phyloP scores from a whole-genome alignment of 2,329 filamentous ascomycete species.

The Knufia petricola region DNA sequence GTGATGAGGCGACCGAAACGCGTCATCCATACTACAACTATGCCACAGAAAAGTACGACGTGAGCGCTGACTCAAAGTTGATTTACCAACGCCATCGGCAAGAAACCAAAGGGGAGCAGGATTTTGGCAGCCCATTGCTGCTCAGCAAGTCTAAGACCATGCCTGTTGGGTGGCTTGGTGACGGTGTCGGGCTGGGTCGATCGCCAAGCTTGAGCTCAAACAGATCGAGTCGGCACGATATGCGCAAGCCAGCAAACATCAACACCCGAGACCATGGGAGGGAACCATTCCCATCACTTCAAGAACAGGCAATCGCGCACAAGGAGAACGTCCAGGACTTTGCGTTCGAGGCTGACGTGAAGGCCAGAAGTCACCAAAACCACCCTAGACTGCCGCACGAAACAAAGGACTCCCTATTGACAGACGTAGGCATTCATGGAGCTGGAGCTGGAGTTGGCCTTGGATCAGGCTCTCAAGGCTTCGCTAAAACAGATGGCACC shows the following conservation, averaged over 20 bases:
- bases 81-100: conserved; percentile 87
- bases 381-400: conserved; percentile 48
- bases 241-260: background rate
- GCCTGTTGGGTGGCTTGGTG: conserved; percentile 13
- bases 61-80: conserved; percentile 84
- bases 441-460: conserved; percentile 50
- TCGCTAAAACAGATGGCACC: conserved; percentile 63
- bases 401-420: conserved; percentile 43
- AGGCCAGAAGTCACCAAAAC: conserved; percentile 39
- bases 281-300: conserved; percentile 17
- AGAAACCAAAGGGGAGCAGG: conserved; percentile 34
- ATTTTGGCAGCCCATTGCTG: conserved; percentile 25
- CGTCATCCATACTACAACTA: conserved; percentile 73
- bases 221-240: conserved; percentile 10
- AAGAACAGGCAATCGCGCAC: conserved; percentile 14
- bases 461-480: conserved; percentile 53
- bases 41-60: conserved; percentile 87
- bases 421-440: conserved; percentile 48
- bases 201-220: conserved; percentile 22
- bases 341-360: conserved; percentile 38
- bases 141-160: conserved; percentile 26
- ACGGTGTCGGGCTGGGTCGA: conserved; percentile 18
- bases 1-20: conserved; percentile 9
- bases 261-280: conserved; percentile 11
- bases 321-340: conserved; percentile 21